Evolutionary conservation across 1,284 basidiomycete species (phyloP).

Genomic region (Moesziomyces globuligerus): DNA sequence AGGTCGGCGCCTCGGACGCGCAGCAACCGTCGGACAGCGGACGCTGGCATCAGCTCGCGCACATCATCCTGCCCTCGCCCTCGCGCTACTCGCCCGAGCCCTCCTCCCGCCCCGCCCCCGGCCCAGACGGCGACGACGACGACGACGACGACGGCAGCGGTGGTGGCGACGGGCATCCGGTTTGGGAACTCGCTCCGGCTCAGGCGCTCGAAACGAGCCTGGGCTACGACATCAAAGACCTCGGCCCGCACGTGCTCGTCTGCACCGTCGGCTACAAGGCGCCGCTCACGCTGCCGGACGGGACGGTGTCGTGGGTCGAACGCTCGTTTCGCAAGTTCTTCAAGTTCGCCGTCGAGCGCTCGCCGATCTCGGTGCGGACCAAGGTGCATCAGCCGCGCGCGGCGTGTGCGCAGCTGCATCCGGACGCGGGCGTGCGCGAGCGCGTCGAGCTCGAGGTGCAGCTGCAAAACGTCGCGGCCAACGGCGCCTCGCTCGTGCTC

Average conservation of each 20-base stretch:
- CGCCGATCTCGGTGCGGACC: constrained; percentile 62
- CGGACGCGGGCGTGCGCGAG: constrained; percentile 29
- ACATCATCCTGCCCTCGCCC: constrained; percentile 25
- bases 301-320: constrained; percentile 25
- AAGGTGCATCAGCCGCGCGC: constrained; percentile 58
- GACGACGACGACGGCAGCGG: not conserved
- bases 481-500: constrained; percentile 41
- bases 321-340: constrained; percentile 62
- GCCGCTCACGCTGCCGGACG: not conserved
- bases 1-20: constrained; percentile 30
- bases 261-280: constrained; percentile 63
- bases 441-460: constrained; percentile 65
- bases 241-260: constrained; percentile 60
- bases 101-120: too few species aligned
- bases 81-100: constrained; percentile 12
- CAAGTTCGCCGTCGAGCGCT: constrained; percentile 50
- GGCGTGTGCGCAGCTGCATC: constrained; percentile 27
- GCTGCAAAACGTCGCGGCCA: constrained; percentile 55
- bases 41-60: constrained; percentile 25
- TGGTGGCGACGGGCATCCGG: not conserved
- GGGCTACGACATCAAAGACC: constrained; percentile 63
- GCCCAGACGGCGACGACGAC: not conserved
- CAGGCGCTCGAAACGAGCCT: constrained; percentile 47
- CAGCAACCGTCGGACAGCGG: constrained; percentile 1
- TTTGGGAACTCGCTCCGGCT: constrained; percentile 16